Evolutionary conservation across 148 eudicot species (phyloP).

Genomic region (Cornus suecica): DNA sequence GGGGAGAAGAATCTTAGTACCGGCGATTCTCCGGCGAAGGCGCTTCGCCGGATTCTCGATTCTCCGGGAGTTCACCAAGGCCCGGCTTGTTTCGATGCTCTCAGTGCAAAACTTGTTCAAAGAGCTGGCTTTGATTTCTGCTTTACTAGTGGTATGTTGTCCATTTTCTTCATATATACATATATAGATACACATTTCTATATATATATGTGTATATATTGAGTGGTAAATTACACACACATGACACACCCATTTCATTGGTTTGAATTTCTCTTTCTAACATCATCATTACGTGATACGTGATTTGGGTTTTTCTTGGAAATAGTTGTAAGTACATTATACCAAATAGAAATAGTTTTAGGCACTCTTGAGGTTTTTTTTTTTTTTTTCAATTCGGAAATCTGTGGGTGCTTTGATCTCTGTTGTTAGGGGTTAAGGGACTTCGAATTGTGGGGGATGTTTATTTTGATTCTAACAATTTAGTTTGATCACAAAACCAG

Average conservation of each 20-base stretch:
- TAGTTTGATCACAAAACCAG: neutral
- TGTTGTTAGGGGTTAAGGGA: neutral
- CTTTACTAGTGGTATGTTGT: conserved; percentile 68
- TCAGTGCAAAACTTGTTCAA: conserved; percentile 83
- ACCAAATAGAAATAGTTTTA: neutral
- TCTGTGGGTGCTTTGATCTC: neutral
- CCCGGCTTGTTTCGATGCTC: conserved; percentile 91
- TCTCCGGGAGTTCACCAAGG: conserved; percentile 80
- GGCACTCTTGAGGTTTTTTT: neutral
- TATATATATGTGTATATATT: no score
- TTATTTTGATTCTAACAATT: no score
- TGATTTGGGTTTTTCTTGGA: neutral
- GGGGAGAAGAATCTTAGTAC: neutral
- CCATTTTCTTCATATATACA: no score
- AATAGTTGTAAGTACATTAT: neutral
- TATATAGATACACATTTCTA: no score
- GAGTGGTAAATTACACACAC: no score
- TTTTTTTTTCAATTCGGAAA: neutral
- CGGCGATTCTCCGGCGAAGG: conserved; percentile 37
- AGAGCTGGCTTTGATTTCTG: conserved; percentile 69
- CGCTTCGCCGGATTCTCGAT: conserved; percentile 53
- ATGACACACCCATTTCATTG: no score
- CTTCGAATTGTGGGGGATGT: neutral
- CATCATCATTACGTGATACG: neutral
- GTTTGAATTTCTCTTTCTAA: neutral